Evolutionary conservation across 805 yeast genomes (phyloP).

Genomic region (Maudiozyma serrabonitensis): DNA sequence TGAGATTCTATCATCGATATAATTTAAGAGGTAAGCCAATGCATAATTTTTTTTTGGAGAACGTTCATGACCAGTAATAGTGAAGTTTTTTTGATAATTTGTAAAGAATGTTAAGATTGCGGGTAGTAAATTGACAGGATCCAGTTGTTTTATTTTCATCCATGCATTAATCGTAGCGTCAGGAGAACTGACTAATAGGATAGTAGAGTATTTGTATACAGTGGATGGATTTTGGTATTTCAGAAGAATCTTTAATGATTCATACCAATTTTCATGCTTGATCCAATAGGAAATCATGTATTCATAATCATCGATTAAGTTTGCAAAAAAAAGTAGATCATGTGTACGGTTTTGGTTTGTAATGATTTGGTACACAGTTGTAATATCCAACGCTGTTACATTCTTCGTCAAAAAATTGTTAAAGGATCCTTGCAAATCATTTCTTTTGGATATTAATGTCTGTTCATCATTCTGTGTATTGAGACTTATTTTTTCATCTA

Average conservation of each 20-base stretch:
- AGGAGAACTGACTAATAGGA: slow-evolving; percentile 59
- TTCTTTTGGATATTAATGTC: slow-evolving; percentile 19
- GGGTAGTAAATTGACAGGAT: slow-evolving; percentile 61
- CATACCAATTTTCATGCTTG: slow-evolving; percentile 60
- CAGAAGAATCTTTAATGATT: slow-evolving; percentile 51
- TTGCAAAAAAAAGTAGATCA: slow-evolving; percentile 60
- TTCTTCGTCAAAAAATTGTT: slow-evolving; percentile 42
- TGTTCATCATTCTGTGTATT: slow-evolving; percentile 7
- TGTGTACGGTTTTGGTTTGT: slow-evolving; percentile 53
- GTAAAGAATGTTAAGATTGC: slow-evolving; percentile 64
- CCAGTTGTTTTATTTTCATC: slow-evolving; percentile 45
- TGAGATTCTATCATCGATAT: slow-evolving; percentile 34
- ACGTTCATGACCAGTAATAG: slow-evolving; percentile 24
- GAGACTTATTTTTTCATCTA: slow-evolving; percentile 27
- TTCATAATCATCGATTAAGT: slow-evolving; percentile 53
- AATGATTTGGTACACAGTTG: slow-evolving; percentile 64
- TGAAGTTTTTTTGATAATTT: slow-evolving; percentile 24
- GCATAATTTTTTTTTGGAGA: slow-evolving; percentile 45
- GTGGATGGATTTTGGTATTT: slow-evolving; percentile 38
- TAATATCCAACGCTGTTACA: slow-evolving; percentile 45
- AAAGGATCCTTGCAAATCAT: slow-evolving; percentile 22
- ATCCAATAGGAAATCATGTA: slow-evolving; percentile 65
- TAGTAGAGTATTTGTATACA: slow-evolving; percentile 61
- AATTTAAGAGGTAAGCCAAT: slow-evolving; percentile 49
- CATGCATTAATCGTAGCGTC: slow-evolving; percentile 65